Evolutionary conservation across 306 rosid genomes (phyloP), one percentile per base, ranked within the genome.

Genomic region (Quercus mongolica): DNA sequence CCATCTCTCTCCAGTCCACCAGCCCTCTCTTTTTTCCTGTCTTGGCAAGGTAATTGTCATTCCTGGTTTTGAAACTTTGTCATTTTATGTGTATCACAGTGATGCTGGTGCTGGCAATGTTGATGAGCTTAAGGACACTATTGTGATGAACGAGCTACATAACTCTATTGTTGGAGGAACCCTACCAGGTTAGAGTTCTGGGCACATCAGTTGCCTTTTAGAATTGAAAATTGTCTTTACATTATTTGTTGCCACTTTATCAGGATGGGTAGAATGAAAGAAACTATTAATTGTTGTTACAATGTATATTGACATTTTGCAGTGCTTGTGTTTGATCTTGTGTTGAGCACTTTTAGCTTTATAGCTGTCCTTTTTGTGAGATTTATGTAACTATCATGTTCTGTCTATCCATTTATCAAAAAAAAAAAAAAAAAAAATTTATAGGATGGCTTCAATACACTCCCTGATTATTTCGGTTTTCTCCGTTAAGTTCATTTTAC

Each of bases 151-250:
- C 28, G 82, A 86, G 79, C 79, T 80, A 56, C 78, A 61, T 75
- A 69, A 80, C 55, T 31, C 78, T 14, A 63, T 62, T 8, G 73
- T 30, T 41, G 90, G 79, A 83, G 89, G 78, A 85, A 77, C 75
- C 73, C 30, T 15, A 76, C 84, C 77, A 73, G 89, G 94, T 88
- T 69, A 75, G 79, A 26, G 13, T 62, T 82, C 51, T 62, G 10
- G 52, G 58, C 35, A 25, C 58, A 65, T 81, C 71, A 79, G 74
- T 75, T 56, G 69, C 61, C 86, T 64, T 75, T 12, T 67, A 33
- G 54, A 59, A 64, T 46, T 21, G n/a, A 76, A 73, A 80, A 23
- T 23, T 23, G 33, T 59, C 33, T 12, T 59, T 59, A 23, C 67
- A 64, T 31, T 20, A 35, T 67, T 18, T 67, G 15, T 35, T 7